phyloP scores from a whole-genome alignment of 2,329 filamentous ascomycete species.

The Trichoderma sp. region DNA sequence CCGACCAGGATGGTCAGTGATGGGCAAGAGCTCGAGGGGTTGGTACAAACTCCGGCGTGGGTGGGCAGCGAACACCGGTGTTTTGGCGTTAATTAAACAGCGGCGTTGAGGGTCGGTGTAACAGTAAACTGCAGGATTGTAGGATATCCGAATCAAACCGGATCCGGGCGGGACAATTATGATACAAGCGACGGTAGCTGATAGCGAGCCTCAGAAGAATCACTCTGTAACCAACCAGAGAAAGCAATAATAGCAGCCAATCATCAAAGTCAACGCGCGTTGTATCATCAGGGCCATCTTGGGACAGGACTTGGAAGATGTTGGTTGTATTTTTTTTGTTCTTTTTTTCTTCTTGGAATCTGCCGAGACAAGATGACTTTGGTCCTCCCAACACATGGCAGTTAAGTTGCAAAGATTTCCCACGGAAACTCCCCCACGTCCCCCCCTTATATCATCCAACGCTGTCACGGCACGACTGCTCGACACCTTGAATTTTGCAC shows the following conservation, averaged over 20 bases:
- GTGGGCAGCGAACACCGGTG: conserved; percentile 13
- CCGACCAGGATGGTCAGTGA: background rate
- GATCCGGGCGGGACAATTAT: conserved; percentile 1
- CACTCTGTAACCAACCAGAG: background rate
- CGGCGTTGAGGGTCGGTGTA: background rate
- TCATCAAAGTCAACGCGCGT: conserved; percentile 26
- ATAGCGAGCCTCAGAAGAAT: background rate
- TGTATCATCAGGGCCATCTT: conserved; percentile 37
- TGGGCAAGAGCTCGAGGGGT: background rate
- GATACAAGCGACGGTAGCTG: background rate
- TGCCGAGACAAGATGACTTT: conserved; percentile 23
- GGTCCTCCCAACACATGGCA: conserved; percentile 24
- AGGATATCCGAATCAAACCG: conserved; percentile 5
- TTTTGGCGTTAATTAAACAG: conserved; percentile 26
- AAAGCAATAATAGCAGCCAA: background rate
- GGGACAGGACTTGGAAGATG: conserved; percentile 15
- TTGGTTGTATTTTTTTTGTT: background rate
- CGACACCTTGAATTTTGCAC: conserved; percentile 8
- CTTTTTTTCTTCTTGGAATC: background rate
- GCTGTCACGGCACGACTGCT: conserved; percentile 5
- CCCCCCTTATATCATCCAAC: conserved; percentile 25
- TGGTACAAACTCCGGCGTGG: background rate
- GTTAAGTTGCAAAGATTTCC: conserved; percentile 27
- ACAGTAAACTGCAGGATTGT: conserved; percentile 16
- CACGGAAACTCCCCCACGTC: conserved; percentile 13